These are phyloP conservation scores for Malassezia nana DNA, from an alignment of 1,284 basidiomycete genomes.

Conservation along the genomic window DNA sequence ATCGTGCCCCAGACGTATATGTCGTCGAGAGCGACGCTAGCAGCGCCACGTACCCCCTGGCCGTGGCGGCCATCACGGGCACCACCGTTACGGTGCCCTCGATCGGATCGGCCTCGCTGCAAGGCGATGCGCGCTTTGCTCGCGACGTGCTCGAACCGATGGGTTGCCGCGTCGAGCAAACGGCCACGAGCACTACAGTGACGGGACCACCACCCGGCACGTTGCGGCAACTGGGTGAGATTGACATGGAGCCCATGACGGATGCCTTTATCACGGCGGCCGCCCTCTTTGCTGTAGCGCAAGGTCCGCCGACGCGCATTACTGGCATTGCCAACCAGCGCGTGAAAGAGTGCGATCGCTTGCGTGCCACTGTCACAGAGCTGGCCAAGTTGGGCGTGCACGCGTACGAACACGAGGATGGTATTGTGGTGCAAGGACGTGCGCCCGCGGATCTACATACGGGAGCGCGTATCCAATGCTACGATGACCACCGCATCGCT, in stretches of 20 bases:
- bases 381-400: slow-evolving; percentile 90
- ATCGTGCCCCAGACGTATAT: slow-evolving; percentile 67
- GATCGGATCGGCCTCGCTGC: slow-evolving; percentile 79
- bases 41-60: slow-evolving; percentile 90
- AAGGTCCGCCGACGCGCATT: slow-evolving; percentile 59
- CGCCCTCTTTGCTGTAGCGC: slow-evolving; percentile 68
- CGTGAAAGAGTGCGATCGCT: slow-evolving; percentile 96
- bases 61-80: slow-evolving; percentile 90
- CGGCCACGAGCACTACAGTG: slow-evolving; percentile 79
- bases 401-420: slow-evolving; percentile 84
- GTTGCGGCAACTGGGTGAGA: slow-evolving; percentile 70
- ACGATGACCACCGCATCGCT: slow-evolving; percentile 95
- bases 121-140: slow-evolving; percentile 92
- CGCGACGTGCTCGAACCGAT: slow-evolving; percentile 84
- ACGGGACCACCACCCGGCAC: slow-evolving; percentile 72
- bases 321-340: slow-evolving; percentile 94
- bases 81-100: slow-evolving; percentile 84
- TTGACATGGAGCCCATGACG: slow-evolving; percentile 99
- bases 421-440: slow-evolving; percentile 76
- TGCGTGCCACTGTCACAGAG: slow-evolving; percentile 90
- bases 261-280: slow-evolving; percentile 95
- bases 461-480: slow-evolving; percentile 76
- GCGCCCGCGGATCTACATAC: slow-evolving; percentile 54
- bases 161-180: slow-evolving; percentile 86
- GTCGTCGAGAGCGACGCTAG: slow-evolving; percentile 91